Percentiles rank a stretch among this genome's conserved stretches.
Conservation (phyloP, 306 rosid species). For the Sesbania bispinosa region DNA sequence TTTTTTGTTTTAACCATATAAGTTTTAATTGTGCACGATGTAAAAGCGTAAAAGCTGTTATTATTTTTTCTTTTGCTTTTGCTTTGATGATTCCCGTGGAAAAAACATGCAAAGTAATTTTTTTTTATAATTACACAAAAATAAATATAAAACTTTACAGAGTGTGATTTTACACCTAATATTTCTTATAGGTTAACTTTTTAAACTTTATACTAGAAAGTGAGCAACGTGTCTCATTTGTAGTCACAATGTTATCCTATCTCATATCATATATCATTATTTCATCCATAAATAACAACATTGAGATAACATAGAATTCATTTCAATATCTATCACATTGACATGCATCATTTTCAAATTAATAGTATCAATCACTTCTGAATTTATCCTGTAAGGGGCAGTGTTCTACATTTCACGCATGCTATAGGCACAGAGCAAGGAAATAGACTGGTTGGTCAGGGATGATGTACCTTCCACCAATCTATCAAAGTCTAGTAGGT, state of each 20-base stretch:
- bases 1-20: too few species aligned
- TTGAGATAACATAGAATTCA: too few species aligned
- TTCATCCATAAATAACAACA: too few species aligned
- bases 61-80: too few species aligned
- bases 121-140: too few species aligned
- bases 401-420: constrained; percentile 52
- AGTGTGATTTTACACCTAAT: too few species aligned
- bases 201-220: neutral
- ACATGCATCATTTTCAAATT: constrained; percentile 44
- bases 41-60: too few species aligned
- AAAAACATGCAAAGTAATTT: too few species aligned
- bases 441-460: constrained; percentile 40
- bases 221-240: neutral
- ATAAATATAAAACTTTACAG: too few species aligned
- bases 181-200: too few species aligned
- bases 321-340: neutral
- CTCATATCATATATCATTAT: neutral
- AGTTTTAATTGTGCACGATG: too few species aligned
- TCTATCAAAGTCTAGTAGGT: constrained; percentile 34
- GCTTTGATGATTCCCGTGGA: too few species aligned
- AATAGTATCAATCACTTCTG: constrained; percentile 31
- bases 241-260: neutral
- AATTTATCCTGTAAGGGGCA: constrained; percentile 34
- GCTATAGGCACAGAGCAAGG: constrained; percentile 47
- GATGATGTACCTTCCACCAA: constrained; percentile 29